These are phyloP conservation scores for Penicillium brevicompactum DNA, from an alignment of 2,329 filamentous ascomycete species.

Conservation along the genomic window DNA sequence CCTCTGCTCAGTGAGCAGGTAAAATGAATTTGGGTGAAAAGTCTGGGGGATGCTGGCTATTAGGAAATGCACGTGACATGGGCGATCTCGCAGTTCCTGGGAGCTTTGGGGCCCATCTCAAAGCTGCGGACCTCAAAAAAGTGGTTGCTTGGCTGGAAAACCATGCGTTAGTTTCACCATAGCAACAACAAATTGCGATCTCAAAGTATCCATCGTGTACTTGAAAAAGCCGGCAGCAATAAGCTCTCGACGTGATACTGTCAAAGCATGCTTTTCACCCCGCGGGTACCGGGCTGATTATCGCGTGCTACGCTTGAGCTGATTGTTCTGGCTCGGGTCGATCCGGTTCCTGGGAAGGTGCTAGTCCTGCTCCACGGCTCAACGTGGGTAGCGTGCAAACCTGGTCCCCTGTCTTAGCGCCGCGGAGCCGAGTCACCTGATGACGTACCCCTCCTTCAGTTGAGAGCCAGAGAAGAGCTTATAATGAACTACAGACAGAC, in stretches of 20 bases:
- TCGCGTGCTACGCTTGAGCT: neutral
- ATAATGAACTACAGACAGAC: neutral
- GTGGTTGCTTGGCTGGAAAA: neutral
- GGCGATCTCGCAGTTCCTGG: neutral
- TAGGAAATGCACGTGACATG: neutral
- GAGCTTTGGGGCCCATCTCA: neutral
- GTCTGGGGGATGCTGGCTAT: neutral
- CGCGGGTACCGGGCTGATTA: neutral
- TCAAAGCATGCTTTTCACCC: neutral
- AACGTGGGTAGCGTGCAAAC: neutral
- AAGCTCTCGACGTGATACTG: neutral
- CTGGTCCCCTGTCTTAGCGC: conserved; percentile 2
- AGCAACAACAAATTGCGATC: neutral
- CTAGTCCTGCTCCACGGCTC: neutral
- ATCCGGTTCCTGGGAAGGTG: neutral
- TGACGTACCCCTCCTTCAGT: conserved; percentile 2
- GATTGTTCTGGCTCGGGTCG: neutral
- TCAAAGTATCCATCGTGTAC: neutral
- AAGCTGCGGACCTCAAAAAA: neutral
- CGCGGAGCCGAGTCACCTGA: conserved; percentile 1
- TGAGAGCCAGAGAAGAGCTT: conserved; percentile 1
- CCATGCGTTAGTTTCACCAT: neutral
- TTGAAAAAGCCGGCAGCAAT: neutral
- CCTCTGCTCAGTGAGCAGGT: neutral
- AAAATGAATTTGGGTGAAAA: neutral